Evolutionary conservation across 139 green algal species (phyloP).

Genomic region (Pedinophyceae sp.): DNA sequence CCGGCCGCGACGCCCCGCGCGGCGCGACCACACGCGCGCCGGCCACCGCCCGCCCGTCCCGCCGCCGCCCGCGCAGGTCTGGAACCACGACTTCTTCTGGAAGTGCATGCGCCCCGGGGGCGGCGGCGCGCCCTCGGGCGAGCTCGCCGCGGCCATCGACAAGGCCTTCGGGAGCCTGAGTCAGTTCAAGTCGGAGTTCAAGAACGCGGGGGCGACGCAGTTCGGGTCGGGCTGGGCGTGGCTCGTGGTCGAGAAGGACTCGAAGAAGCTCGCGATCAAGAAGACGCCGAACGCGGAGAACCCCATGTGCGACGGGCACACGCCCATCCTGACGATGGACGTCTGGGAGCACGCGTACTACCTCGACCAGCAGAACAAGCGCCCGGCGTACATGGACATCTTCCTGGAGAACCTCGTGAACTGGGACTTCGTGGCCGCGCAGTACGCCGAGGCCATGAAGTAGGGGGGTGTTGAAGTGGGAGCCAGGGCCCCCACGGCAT

Average conservation of each 20-base stretch:
- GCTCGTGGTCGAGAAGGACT: constrained; percentile 50
- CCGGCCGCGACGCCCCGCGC: no score
- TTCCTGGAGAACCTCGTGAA: constrained; percentile 19
- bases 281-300: constrained; percentile 90
- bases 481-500: no score
- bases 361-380: constrained; percentile 16
- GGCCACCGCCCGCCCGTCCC: no score
- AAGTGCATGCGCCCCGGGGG: constrained; percentile 65
- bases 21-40: no score
- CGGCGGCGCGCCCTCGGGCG: constrained; percentile 50
- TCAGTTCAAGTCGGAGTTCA: constrained; percentile 76
- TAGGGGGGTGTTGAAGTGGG: no score
- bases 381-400: constrained; percentile 16
- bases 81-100: constrained; percentile 97
- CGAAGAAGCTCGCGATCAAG: constrained; percentile 61
- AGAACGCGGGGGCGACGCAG: constrained; percentile 56
- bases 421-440: constrained; percentile 12
- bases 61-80: constrained; percentile 54
- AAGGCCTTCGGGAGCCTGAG: constrained; percentile 75
- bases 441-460: not conserved
- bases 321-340: constrained; percentile 76
- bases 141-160: constrained; percentile 60
- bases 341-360: constrained; percentile 68
- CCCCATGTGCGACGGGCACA: constrained; percentile 54
- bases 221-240: constrained; percentile 92